These are phyloP conservation scores for Trypanosoma congolense DNA, from an alignment of 208 protist species.

Conservation along the genomic window DNA sequence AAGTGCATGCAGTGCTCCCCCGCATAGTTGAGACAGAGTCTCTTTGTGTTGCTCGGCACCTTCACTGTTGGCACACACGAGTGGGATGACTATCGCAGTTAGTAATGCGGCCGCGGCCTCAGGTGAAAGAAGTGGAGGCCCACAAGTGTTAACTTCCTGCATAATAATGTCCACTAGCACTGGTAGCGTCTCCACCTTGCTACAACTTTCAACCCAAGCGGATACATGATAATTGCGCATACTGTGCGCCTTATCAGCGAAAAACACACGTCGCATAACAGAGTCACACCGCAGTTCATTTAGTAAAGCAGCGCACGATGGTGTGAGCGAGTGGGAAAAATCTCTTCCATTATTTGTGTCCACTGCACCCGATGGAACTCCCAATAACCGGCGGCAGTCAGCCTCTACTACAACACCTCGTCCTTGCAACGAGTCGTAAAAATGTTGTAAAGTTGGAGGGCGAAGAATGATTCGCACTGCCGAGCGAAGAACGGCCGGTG, in stretches of 20 bases:
- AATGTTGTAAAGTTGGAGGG: constrained; percentile 15
- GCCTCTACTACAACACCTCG: constrained; percentile 9
- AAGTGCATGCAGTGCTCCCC: constrained; percentile 3
- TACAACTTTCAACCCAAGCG: constrained; percentile 51
- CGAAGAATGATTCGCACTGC: constrained; percentile 29
- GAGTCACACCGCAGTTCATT: constrained; percentile 7
- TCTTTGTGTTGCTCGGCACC: background rate
- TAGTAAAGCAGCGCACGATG: background rate
- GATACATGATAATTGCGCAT: constrained; percentile 65
- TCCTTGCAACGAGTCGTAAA: constrained; percentile 13
- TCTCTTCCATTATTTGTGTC: background rate
- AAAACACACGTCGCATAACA: constrained; percentile 4
- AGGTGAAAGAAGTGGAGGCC: constrained; percentile 38
- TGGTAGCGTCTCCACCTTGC: constrained; percentile 23
- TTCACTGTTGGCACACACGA: background rate
- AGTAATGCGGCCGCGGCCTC: constrained; percentile 48
- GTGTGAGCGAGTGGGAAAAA: constrained; percentile 8
- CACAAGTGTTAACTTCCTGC: constrained; percentile 16
- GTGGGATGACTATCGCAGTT: constrained; percentile 35
- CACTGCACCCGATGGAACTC: constrained; percentile 11
- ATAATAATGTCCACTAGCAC: constrained; percentile 21
- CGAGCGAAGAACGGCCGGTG: constrained; percentile 20
- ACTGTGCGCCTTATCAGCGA: constrained; percentile 13
- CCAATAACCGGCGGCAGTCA: constrained; percentile 17
- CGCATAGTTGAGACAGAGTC: too few relatives aligned